These are phyloP conservation scores for Phaffomyces thermotolerans DNA, from an alignment of 805 yeast genomes.

Conservation along the genomic window DNA sequence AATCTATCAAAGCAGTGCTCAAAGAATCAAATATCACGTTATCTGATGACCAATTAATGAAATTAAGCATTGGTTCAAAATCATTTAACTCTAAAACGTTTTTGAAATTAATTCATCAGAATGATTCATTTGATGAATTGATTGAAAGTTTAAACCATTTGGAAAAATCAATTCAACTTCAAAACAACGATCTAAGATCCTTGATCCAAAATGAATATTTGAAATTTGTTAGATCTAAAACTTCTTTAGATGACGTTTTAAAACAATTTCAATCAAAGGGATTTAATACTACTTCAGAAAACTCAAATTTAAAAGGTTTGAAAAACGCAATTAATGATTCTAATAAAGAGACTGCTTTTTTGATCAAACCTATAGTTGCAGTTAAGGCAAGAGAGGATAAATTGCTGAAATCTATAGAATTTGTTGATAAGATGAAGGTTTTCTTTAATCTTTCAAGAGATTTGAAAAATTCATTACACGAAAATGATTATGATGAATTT, in stretches of 20 bases:
- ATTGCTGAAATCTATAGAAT: constrained; percentile 40
- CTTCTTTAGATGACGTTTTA: constrained; percentile 54
- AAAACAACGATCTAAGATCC: constrained; percentile 41
- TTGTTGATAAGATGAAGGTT: constrained; percentile 44
- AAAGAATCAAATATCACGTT: constrained; percentile 32
- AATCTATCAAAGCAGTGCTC: constrained; percentile 34
- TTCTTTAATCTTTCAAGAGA: constrained; percentile 52
- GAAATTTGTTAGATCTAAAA: constrained; percentile 57
- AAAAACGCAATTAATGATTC: constrained; percentile 41
- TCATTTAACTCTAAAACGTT: constrained; percentile 51
- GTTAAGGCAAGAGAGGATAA: constrained; percentile 41
- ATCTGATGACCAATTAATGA: constrained; percentile 30
- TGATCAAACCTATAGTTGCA: constrained; percentile 53
- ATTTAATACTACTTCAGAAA: constrained; percentile 8
- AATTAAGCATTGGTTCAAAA: constrained; percentile 49
- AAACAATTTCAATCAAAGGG: constrained; percentile 41
- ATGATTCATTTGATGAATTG: constrained; percentile 46
- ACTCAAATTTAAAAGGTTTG: constrained; percentile 25
- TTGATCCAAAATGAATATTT: constrained; percentile 55
- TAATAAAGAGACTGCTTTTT: constrained; percentile 42
- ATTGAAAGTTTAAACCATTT: constrained; percentile 39
- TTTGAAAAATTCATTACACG: constrained; percentile 34
- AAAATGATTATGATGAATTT: constrained; percentile 50
- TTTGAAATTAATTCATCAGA: constrained; percentile 46
- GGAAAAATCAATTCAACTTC: constrained; percentile 41